phyloP scores from a whole-genome alignment of 83 land plant species.

The Isoetes engelmannii region DNA sequence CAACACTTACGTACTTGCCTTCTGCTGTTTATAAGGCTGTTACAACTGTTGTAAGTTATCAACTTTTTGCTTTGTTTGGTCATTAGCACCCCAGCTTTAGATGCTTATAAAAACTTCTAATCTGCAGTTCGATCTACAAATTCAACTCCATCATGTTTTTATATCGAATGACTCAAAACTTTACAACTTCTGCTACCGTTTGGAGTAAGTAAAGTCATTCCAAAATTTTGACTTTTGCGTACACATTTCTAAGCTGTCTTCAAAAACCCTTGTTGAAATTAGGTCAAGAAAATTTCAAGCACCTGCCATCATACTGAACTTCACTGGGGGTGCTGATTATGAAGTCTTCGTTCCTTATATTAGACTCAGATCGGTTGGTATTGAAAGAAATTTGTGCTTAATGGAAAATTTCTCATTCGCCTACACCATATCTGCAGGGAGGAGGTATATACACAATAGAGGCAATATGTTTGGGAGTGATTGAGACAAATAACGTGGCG shows the following conservation, averaged over 20 bases:
- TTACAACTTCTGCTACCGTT: slow-evolving; percentile 6
- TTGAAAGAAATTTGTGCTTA: not conserved
- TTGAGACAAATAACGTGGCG: not conserved
- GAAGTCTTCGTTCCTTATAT: not conserved
- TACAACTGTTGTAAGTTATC: not conserved
- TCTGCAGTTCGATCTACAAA: not conserved
- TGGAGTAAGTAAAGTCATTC: not conserved
- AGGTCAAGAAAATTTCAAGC: not conserved
- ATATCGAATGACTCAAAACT: not conserved
- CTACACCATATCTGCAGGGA: not conserved
- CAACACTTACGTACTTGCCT: not conserved
- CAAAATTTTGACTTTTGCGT: not conserved
- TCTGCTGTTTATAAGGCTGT: not conserved
- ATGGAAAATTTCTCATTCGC: not conserved
- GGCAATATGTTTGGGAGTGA: slow-evolving; percentile 4
- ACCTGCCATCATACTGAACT: not conserved
- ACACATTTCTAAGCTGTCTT: not conserved
- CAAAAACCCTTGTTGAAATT: not conserved
- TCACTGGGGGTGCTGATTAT: not conserved
- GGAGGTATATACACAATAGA: no score
- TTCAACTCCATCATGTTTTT: not conserved
- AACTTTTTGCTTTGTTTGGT: not conserved
- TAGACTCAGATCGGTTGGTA: not conserved
- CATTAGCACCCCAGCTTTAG: no score
- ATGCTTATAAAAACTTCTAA: not conserved